A percentile compares a stretch with the other conserved stretches of the same genome.
phyloP scores from a whole-genome alignment of 352 stramenopile species.

The Globisporangium irregulare region DNA sequence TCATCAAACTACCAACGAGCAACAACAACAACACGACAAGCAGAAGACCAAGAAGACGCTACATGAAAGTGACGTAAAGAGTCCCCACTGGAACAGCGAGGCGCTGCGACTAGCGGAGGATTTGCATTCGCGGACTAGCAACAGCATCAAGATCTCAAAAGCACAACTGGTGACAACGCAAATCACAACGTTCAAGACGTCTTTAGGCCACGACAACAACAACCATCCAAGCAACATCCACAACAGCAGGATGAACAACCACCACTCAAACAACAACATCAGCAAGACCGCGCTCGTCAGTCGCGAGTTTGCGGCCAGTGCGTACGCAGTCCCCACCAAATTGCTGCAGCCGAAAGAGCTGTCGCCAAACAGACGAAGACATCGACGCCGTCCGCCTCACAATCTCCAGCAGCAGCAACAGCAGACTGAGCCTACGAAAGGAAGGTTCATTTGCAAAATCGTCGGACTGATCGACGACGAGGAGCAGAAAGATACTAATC shows the following conservation, averaged over 20 bases:
- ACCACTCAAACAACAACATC: not conserved
- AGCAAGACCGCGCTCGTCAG: not conserved
- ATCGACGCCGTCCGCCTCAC: not conserved
- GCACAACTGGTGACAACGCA: not conserved
- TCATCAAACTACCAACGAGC: not conserved
- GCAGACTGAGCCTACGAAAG: not conserved
- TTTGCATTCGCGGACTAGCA: not conserved
- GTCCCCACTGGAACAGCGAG: too few relatives aligned
- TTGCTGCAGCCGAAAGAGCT: not conserved
- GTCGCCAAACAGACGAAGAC: not conserved
- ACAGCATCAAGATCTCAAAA: not conserved
- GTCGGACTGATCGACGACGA: conserved; percentile 5
- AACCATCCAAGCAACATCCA: not conserved
- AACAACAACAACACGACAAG: not conserved
- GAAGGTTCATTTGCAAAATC: conserved; percentile 1
- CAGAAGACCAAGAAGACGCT: not conserved
- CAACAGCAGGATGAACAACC: not conserved
- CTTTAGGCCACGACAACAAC: not conserved
- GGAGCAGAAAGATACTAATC: not conserved
- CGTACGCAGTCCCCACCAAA: not conserved
- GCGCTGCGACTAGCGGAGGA: not conserved
- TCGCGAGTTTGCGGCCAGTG: not conserved
- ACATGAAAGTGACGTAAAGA: too few relatives aligned
- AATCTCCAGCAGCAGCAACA: not conserved
- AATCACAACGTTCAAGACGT: not conserved